phyloP scores from a whole-genome alignment of 1,284 basidiomycete genomes.

The Ganoderma sinense region DNA sequence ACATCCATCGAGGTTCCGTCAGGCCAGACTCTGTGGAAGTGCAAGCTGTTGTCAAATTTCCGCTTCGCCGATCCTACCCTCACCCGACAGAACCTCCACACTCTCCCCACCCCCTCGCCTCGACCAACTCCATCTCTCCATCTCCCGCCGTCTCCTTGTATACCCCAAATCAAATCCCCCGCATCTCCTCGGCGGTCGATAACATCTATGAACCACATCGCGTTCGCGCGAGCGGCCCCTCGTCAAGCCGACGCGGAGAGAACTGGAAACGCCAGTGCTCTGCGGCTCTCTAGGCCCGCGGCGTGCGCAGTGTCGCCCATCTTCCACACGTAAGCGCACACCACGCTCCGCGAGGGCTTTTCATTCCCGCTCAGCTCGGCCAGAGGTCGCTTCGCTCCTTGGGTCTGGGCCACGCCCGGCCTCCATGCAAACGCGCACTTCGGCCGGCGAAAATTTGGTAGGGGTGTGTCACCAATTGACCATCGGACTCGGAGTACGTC shows the following conservation, averaged over 20 bases:
- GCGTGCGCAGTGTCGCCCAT: not conserved
- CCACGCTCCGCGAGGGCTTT: not conserved
- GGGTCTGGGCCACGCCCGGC: not conserved
- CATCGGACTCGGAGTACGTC: not conserved
- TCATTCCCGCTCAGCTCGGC: not conserved
- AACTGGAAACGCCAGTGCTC: not conserved
- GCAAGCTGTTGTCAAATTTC: not conserved
- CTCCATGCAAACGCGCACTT: not conserved
- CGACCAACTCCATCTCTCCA: not conserved
- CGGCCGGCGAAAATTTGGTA: not conserved
- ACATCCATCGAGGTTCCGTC: not conserved
- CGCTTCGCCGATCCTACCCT: not conserved
- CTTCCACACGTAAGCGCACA: not conserved
- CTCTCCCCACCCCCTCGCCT: not conserved
- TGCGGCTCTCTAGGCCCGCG: not conserved
- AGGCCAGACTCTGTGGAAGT: not conserved
- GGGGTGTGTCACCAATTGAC: not conserved
- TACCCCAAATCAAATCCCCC: too few species aligned
- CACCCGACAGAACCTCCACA: not conserved
- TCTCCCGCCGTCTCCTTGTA: not conserved
- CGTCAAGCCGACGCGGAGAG: not conserved
- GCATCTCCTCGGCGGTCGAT: not conserved
- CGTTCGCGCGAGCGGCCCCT: not conserved
- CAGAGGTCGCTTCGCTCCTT: not conserved
- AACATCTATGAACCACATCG: not conserved